phyloP scores from a whole-genome alignment of 1,139 yeast genomes.

The Entelexis paramagnoliae region DNA sequence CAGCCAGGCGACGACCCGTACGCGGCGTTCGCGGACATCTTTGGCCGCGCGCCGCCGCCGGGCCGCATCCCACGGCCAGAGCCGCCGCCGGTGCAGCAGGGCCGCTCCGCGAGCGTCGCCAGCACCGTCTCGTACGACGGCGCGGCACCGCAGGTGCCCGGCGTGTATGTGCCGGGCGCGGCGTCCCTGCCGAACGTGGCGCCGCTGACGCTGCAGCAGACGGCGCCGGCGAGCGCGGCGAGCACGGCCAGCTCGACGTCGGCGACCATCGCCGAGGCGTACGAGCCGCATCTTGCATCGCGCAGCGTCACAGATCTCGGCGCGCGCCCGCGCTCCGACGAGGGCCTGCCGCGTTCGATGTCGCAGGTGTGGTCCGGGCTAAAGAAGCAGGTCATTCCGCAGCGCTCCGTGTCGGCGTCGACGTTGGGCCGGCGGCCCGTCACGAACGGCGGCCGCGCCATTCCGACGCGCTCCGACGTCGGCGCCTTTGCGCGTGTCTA shows the following conservation, averaged over 20 bases:
- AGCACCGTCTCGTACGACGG: constrained; percentile 6
- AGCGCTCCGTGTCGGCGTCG: constrained; percentile 27
- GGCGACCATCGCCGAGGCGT: not conserved
- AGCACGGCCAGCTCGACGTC: not conserved
- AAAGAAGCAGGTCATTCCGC: constrained; percentile 23
- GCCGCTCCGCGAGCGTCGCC: constrained; percentile 11
- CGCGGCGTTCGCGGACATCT: constrained; percentile 33
- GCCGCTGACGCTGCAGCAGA: constrained; percentile 3
- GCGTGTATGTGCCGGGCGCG: constrained; percentile 4
- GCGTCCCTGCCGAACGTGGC: constrained; percentile 15
- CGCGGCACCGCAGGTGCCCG: not conserved
- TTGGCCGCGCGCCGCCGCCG: constrained; percentile 34
- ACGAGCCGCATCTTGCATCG: not conserved
- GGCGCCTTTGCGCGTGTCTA: constrained; percentile 20
- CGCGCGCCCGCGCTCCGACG: constrained; percentile 3
- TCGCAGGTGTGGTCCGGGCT: constrained; percentile 23
- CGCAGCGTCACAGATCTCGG: not conserved
- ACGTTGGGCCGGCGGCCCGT: constrained; percentile 23
- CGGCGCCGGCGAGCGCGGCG: not conserved
- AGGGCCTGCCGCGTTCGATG: constrained; percentile 18
- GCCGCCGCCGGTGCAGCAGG: constrained; percentile 1
- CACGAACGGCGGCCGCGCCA: constrained; percentile 26
- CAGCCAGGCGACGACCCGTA: constrained; percentile 20
- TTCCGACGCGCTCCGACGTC: constrained; percentile 22
- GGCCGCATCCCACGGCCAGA: constrained; percentile 24